These are phyloP conservation scores for Moesziomyces aphidis DNA, from an alignment of 1,284 basidiomycete species.

Conservation along the genomic window DNA sequence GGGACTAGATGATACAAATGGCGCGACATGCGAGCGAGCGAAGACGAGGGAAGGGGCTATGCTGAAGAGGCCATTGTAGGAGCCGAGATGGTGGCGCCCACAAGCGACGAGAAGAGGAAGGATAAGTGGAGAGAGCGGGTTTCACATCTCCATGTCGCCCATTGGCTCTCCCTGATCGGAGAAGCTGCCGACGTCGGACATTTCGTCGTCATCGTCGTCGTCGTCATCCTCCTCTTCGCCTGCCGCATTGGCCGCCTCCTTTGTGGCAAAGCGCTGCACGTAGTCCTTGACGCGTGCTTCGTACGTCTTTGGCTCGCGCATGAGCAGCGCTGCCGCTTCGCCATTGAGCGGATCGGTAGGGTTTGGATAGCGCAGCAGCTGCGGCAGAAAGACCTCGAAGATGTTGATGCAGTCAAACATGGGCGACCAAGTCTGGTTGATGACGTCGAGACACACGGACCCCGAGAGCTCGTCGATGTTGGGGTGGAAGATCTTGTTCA, in stretches of 20 bases:
- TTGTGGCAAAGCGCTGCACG: conserved; percentile 55
- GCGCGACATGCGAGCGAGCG: conserved; percentile 1
- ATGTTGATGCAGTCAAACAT: conserved; percentile 94
- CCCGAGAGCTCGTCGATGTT: conserved; percentile 90
- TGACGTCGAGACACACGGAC: conserved; percentile 62
- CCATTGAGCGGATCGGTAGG: conserved; percentile 97
- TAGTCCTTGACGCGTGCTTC: conserved; percentile 61
- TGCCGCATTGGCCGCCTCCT: conserved; percentile 46
- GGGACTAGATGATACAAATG: conserved; percentile 27
- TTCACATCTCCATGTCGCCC: conserved; percentile 56
- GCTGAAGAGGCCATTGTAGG: neutral
- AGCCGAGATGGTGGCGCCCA: neutral
- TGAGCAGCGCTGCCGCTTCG: conserved; percentile 93
- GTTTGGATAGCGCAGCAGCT: conserved; percentile 95
- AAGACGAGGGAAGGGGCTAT: neutral
- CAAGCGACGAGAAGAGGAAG: neutral
- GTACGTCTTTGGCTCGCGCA: conserved; percentile 88
- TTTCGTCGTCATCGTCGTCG: conserved; percentile 58
- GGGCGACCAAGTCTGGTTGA: conserved; percentile 62
- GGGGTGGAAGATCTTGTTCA: conserved; percentile 99
- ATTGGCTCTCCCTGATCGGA: conserved; percentile 45
- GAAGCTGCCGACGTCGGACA: conserved; percentile 65
- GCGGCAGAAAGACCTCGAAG: conserved; percentile 97
- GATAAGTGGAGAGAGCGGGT: neutral
- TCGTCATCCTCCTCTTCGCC: conserved; percentile 52